Evolutionary conservation across 2,329 filamentous ascomycete species (phyloP), one percentile per base, ranked within the genome.

Genomic region (Macrophomina pseudophaseolina): DNA sequence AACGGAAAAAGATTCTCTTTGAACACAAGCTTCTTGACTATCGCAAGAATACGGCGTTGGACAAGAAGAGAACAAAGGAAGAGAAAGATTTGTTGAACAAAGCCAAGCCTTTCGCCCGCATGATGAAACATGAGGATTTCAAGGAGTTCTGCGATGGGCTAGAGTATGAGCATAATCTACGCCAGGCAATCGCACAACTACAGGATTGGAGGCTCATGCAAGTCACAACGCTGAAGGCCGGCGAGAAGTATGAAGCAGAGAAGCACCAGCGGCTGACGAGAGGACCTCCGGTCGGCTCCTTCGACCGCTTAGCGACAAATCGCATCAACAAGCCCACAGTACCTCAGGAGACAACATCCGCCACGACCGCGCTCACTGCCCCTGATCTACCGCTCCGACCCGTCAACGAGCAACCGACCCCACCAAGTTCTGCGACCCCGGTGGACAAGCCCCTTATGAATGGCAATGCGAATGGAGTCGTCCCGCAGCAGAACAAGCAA

Each of bases 61-160:
- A 99, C 75, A 99, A 98, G 86, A 97, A 94, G 80, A 88, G 94
- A 40, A 96, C 93, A 0, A 98, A 98, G 75, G 95, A 99, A 76
- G 95, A 99, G 78, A 88, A 91, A 64, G 95, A 98, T 64, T 80
- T 98, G 14, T 80, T 97, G 16, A 94, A 94, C 80, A 97, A 97
- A 76, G 91, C 93, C 5, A 99, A 99, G 74, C 95, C 95, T 0
- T 97, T 97, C 74, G 94, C 93, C 2, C 88, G 94, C 49, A 96
- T 98, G 87, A 97, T 98, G 94, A 97, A 94, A 73, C 90, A 91
- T 72, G 85, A 90, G 54, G 95, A 99, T 77, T 98, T 97, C 74
- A 91, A 96, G 69, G 87, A 89, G 11, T 90, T 98, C 71, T 91
- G 90, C 71, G 89, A 93, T 68, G 94, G 93, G 1, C 82, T 99